These are phyloP conservation scores for Beauveria sp. DNA, from an alignment of 2,329 filamentous ascomycete species.

Conservation along the genomic window DNA sequence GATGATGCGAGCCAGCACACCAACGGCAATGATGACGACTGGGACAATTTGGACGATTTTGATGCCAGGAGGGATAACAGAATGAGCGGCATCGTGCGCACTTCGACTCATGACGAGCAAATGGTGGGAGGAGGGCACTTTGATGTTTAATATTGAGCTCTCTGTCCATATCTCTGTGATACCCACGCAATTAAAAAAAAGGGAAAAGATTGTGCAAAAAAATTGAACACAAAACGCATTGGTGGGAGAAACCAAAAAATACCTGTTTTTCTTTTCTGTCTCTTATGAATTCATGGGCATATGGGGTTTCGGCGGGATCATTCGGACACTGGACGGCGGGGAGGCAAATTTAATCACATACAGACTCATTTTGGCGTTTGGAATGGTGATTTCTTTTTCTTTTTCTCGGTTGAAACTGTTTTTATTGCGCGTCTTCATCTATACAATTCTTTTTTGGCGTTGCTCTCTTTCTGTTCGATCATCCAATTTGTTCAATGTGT, in stretches of 20 bases:
- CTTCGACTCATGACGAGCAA: slow-evolving; percentile 50
- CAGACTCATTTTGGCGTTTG: slow-evolving; percentile 12
- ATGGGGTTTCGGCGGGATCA: background rate
- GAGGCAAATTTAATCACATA: slow-evolving; percentile 3
- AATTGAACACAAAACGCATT: background rate
- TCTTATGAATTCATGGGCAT: slow-evolving; percentile 1
- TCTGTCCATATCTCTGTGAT: slow-evolving; percentile 1
- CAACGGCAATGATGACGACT: slow-evolving; percentile 39
- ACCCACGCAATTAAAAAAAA: background rate
- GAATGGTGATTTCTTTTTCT: background rate
- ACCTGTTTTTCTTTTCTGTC: background rate
- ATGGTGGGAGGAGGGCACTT: slow-evolving; percentile 58
- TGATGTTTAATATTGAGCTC: slow-evolving; percentile 44
- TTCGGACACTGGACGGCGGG: background rate
- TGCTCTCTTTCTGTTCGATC: background rate
- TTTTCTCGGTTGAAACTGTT: background rate
- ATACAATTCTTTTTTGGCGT: background rate
- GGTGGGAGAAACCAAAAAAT: background rate
- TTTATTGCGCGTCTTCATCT: background rate
- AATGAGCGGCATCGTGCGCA: slow-evolving; percentile 58
- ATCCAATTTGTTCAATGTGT: background rate
- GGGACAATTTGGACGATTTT: slow-evolving; percentile 51
- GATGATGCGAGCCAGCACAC: slow-evolving; percentile 37
- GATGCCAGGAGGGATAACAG: slow-evolving; percentile 46
- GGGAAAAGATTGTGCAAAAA: background rate